Evolutionary conservation across 2,329 filamentous ascomycete genomes (phyloP).

Genomic region (Pseudogymnoascus sp.): DNA sequence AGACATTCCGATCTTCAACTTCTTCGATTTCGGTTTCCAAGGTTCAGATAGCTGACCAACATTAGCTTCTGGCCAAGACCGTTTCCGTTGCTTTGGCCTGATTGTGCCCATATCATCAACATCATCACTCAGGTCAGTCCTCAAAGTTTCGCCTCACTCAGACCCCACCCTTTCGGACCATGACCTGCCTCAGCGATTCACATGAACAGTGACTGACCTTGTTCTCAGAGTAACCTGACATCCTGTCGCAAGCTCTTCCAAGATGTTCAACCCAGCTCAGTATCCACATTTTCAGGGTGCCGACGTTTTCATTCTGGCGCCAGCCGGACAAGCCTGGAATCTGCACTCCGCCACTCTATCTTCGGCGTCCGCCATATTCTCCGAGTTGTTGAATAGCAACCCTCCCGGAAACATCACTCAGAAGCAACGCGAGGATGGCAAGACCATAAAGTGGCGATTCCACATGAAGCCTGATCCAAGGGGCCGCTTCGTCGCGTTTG

Average conservation of each 20-base stretch:
- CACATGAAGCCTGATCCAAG: slow-evolving; percentile 19
- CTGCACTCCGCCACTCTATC: slow-evolving; percentile 17
- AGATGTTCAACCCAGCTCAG: not conserved
- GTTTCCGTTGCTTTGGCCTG: not conserved
- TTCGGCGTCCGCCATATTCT: slow-evolving; percentile 15
- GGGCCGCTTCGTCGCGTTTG: slow-evolving; percentile 18
- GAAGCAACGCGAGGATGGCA: slow-evolving; percentile 11
- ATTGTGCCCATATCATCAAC: not conserved
- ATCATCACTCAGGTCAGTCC: not conserved
- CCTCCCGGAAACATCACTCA: slow-evolving; percentile 14
- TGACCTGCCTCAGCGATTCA: not conserved
- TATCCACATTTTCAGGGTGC: slow-evolving; percentile 18
- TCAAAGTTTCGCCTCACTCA: not conserved
- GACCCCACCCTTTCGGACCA: not conserved
- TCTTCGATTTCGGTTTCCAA: not conserved
- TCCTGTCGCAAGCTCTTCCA: not conserved
- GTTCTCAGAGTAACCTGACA: not conserved
- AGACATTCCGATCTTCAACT: not conserved
- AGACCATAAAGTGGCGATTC: slow-evolving; percentile 18
- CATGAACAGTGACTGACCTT: not conserved
- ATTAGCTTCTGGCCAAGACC: not conserved
- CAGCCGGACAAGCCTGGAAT: slow-evolving; percentile 21
- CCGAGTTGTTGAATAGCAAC: slow-evolving; percentile 11
- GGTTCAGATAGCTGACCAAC: not conserved
- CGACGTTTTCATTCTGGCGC: slow-evolving; percentile 21